phyloP scores from a whole-genome alignment of 768 basidiomycete species.

The Boletus pseudopeckii region DNA sequence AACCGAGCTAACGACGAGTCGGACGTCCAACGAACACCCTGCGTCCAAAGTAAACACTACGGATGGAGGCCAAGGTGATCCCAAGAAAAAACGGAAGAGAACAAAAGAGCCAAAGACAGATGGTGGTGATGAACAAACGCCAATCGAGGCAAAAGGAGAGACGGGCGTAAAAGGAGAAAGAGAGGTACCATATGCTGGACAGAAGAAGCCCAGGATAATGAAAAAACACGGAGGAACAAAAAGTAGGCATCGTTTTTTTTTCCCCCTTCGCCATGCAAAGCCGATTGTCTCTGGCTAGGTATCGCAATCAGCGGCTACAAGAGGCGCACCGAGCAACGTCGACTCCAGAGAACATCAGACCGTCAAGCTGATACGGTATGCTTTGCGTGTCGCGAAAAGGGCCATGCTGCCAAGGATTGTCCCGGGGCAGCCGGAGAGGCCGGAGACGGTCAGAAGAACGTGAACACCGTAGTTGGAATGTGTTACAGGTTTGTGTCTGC shows the following conservation, averaged over 20 bases:
- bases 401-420: constrained; percentile 83
- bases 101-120: constrained; percentile 40
- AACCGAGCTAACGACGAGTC: constrained; percentile 2
- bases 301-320: constrained; percentile 19
- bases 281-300: constrained; percentile 26
- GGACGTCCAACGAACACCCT: background rate
- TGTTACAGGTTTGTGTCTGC: constrained; percentile 61
- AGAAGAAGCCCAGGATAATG: constrained; percentile 24
- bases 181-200: constrained; percentile 4
- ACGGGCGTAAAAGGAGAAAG: constrained; percentile 18
- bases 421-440: constrained; percentile 39
- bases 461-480: constrained; percentile 44
- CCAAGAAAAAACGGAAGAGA: constrained; percentile 61
- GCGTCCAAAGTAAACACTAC: background rate
- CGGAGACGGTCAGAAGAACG: constrained; percentile 20
- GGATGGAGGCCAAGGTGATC: constrained; percentile 7
- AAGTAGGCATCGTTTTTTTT: constrained; percentile 13
- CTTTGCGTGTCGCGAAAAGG: constrained; percentile 81
- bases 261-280: background rate
- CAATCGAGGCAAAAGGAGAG: constrained; percentile 15
- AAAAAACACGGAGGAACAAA: constrained; percentile 28
- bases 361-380: constrained; percentile 62
- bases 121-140: constrained; percentile 3
- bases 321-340: constrained; percentile 54
- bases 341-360: constrained; percentile 60